Base-by-base conservation (phyloP, 306 rosid species). In the Fragaria iinumae region DNA sequence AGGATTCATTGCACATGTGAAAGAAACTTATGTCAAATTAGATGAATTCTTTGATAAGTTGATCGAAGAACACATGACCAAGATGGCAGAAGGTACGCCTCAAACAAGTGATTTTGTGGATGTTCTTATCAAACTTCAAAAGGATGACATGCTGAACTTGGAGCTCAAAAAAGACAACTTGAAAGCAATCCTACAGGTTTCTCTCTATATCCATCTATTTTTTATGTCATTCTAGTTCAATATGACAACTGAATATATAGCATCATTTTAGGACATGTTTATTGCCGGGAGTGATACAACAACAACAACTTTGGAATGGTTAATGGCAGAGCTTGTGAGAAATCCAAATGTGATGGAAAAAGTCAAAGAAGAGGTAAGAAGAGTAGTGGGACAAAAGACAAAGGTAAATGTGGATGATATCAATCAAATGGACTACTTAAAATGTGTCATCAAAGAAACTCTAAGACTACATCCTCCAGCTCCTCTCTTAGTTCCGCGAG, bases 11-110 rank as follows among this genome's bases (percentile, higher is more conserved):
- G 4, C 38, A 34, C 3, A 4, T 2, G 14, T 85, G 9, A 85
- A 72, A 20, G 50, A 70, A 1, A 66, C 50, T 49, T 75, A 57
- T 55, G 0, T 0, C 14, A 69, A 23, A 6, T 5, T 81, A 2
- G 88, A 85, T 74, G 1, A 5, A n/a, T 80, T 87, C 49, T 49
- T 81, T n/a, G 87, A 80, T 32, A 5, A 73, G 41, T 34, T 83
- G 2, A 52, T 89, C 60, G 83, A 50, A 14, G 82, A 89, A 74
- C 83, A 70, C 8, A 74, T 21, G 69, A 47, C 38, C 38, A 34
- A 3, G 5, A 34, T 0, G 38, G 38, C 2, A n/a, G 20, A 49
- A 2, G 64, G 11, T 4, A 8, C 23, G n/a, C 1, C 45, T 36
- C 2, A 29, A 6, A 5, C 8, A 75, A 75, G 36, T 34, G 73